phyloP scores from a whole-genome alignment of 2,329 filamentous ascomycete species.

The Fusarium neocosmosporiellum region DNA sequence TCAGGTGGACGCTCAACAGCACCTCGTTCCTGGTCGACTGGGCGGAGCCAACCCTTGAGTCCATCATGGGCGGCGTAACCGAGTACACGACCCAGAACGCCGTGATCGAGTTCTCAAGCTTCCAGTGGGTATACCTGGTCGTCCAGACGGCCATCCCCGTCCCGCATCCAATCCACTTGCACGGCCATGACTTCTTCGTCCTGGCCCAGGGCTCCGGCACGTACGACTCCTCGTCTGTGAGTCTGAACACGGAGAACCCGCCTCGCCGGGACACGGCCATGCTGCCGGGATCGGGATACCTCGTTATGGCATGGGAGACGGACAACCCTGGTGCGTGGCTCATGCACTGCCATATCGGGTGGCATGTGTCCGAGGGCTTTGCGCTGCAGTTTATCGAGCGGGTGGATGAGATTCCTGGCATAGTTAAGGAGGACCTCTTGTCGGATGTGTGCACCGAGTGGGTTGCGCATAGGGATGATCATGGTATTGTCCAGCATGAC shows the following conservation, averaged over 20 bases:
- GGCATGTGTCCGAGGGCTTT: background rate
- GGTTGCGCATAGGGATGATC: background rate
- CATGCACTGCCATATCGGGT: constrained; percentile 14
- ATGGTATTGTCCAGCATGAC: background rate
- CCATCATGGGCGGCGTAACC: background rate
- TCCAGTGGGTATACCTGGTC: background rate
- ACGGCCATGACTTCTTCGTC: constrained; percentile 41
- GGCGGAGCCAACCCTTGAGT: background rate
- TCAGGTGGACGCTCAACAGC: background rate
- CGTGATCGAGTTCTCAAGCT: background rate
- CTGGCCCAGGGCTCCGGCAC: constrained; percentile 30
- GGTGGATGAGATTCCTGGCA: background rate
- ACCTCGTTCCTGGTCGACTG: background rate
- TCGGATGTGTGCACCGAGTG: background rate
- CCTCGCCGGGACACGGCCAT: constrained; percentile 11
- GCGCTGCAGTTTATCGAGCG: background rate
- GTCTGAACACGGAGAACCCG: constrained; percentile 14
- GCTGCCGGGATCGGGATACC: constrained; percentile 12
- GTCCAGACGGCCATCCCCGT: background rate
- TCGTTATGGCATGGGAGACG: constrained; percentile 2
- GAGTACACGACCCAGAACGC: background rate
- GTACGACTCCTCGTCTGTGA: constrained; percentile 22
- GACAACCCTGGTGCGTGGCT: constrained; percentile 14
- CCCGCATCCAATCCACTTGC: constrained; percentile 40
- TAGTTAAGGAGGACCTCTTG: background rate